Conservation (phyloP, 306 rosid genomes). For the Fragaria nilgerrensis region DNA sequence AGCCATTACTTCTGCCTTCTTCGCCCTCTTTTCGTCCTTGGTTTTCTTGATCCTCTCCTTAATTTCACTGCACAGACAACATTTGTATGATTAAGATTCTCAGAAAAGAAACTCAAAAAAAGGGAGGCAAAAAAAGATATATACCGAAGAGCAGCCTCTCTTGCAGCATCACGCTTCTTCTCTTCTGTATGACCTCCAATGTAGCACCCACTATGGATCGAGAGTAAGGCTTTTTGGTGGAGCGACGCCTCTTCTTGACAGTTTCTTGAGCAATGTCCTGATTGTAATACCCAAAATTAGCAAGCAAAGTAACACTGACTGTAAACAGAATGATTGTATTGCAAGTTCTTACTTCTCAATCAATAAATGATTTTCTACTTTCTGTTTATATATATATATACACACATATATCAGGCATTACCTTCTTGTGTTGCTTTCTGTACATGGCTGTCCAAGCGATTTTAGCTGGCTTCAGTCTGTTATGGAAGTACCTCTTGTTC, state of each 20-base stretch:
- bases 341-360: background rate
- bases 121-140: background rate
- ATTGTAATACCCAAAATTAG: background rate
- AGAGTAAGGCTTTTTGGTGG: slow-evolving; percentile 14
- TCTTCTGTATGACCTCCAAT: slow-evolving; percentile 7
- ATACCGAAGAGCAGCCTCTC: slow-evolving; percentile 10
- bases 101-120: background rate
- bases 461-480: slow-evolving; percentile 72
- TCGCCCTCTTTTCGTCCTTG: slow-evolving; percentile 16
- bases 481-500: slow-evolving; percentile 71
- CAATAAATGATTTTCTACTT: background rate
- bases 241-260: background rate
- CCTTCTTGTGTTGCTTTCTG: slow-evolving; percentile 82
- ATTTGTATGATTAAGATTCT: background rate
- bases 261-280: slow-evolving; percentile 4
- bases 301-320: background rate
- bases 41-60: slow-evolving; percentile 17
- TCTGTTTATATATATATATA: background rate
- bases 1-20: slow-evolving; percentile 14
- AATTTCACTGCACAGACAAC: slow-evolving; percentile 7
- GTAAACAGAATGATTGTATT: background rate
- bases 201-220: slow-evolving; percentile 22
- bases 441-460: slow-evolving; percentile 77
- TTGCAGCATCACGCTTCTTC: slow-evolving; percentile 4
- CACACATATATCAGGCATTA: background rate